A percentile compares a stretch with the other conserved stretches of the same genome.
These are phyloP conservation scores for Jacaranda copaia DNA, from an alignment of 257 asterid genomes.

Conservation along the genomic window DNA sequence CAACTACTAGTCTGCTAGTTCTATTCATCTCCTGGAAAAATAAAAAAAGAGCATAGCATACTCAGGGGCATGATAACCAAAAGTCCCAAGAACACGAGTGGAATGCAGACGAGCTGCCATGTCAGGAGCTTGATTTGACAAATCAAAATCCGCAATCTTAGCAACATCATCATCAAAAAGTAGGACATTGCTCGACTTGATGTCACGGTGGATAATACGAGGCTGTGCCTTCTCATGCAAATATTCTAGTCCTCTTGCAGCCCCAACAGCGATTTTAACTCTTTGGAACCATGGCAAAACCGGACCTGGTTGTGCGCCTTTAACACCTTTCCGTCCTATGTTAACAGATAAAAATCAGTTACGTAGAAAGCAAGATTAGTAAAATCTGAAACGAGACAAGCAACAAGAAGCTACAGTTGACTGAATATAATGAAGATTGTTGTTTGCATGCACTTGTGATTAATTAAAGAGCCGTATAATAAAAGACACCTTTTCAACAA, in stretches of 20 bases:
- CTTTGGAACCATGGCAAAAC: constrained; percentile 72
- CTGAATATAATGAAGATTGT: constrained; percentile 21
- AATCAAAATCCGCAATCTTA: constrained; percentile 82
- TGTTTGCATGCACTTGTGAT: neutral
- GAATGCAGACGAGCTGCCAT: constrained; percentile 90
- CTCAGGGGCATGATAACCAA: constrained; percentile 93
- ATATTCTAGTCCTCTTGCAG: constrained; percentile 81
- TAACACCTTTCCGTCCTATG: constrained; percentile 79
- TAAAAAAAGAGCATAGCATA: constrained; percentile 50
- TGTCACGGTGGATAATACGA: constrained; percentile 77
- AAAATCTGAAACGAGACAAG: neutral
- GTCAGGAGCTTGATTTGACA: constrained; percentile 84
- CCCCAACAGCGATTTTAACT: constrained; percentile 83
- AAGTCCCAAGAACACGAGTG: constrained; percentile 86
- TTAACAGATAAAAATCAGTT: constrained; percentile 23
- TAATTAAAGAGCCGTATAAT: neutral
- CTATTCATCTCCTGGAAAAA: neutral
- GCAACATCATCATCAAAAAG: constrained; percentile 76
- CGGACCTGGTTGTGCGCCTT: constrained; percentile 87
- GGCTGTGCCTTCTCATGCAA: constrained; percentile 81
- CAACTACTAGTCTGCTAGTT: constrained; percentile 6
- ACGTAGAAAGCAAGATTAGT: neutral
- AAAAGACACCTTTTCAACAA: neutral
- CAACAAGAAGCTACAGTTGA: neutral
- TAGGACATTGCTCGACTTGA: constrained; percentile 80